Percentiles rank a stretch among this genome's conserved stretches.
Evolutionary conservation across 129 eudicot species (phyloP).

Genomic region (Deinandra increscens): DNA sequence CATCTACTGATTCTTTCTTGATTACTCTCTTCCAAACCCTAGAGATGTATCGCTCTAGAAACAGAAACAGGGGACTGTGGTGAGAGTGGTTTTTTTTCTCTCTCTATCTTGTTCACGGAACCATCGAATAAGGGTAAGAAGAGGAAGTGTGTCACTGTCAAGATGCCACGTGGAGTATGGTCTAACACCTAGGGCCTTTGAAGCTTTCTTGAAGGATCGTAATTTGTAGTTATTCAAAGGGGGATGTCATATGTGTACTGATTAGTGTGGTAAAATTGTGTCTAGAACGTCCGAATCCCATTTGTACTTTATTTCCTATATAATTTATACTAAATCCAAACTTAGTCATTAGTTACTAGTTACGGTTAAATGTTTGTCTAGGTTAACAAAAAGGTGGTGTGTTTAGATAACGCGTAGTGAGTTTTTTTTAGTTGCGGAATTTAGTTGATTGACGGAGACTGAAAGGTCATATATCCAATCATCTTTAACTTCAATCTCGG

Average conservation of each 20-base stretch:
- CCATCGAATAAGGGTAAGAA: constrained; percentile 18
- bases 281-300: too few species aligned
- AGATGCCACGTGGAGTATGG: constrained; percentile 41
- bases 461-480: too few species aligned
- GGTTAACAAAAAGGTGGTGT: too few species aligned
- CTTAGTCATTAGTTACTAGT: too few species aligned
- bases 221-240: constrained; percentile 15
- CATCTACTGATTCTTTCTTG: constrained; percentile 20
- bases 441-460: too few species aligned
- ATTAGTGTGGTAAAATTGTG: background rate
- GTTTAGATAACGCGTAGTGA: too few species aligned
- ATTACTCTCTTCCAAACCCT: constrained; percentile 19
- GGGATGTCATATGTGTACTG: background rate
- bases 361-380: too few species aligned
- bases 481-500: too few species aligned
- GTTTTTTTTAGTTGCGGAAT: too few species aligned
- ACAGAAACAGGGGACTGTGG: background rate
- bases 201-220: constrained; percentile 10
- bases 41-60: constrained; percentile 15
- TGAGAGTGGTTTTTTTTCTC: constrained; percentile 11
- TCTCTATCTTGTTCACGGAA: constrained; percentile 23
- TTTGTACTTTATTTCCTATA: too few species aligned
- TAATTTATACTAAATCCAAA: too few species aligned
- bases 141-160: constrained; percentile 35
- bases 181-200: constrained; percentile 22